Base-by-base conservation (phyloP, 2,329 filamentous ascomycete genomes). In the Plenodomus lindquistii region DNA sequence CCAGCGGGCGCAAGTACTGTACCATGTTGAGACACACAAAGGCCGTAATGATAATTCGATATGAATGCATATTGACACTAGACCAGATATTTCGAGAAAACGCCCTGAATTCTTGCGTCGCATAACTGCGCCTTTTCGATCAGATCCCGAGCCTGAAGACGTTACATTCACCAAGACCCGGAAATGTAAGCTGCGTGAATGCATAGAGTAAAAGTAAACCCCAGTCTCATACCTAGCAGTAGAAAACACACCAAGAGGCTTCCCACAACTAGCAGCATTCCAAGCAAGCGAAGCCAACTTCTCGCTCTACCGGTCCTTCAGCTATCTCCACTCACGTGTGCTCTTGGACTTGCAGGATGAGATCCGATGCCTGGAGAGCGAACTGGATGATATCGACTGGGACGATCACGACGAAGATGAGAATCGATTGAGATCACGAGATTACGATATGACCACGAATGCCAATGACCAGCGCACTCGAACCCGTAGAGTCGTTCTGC, bases 221-320 rank as follows among this genome's bases (percentile, higher is more conserved):
- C 20, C 19, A 31, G 36, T 37, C 59, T 62, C 9, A 57, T 34
- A 16, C 17, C 8, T 4, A n/a, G 5, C 40, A 70, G 70, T 74
- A 43, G 69, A 75, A 37, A 55, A 69, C 15, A 68, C 61, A 2
- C 71, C 73, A 1, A 64, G 72, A 18, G 74, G 74, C 6, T 76
- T 71, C 42, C 68, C 72, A 3, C 55, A 62, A 1, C 62, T 75
- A 1, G 72, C 74, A 3, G 65, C 69, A 0, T 75, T 76, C 43
- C 69, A 74, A 37, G 60, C 70, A 37, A 70, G 66, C 41, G 73
- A 75, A 42, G 54, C 63, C 3, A 73, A 72, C 44, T 74, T 75
- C 47, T 60, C 67, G 7, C 59, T 73, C 5, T 75, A 75, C 50
- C 62, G 73, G 3, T 66, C 66, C 3, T 75, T 75, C 44, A 58